Base-by-base conservation (phyloP, 2,329 filamentous ascomycete genomes). In the Macrophomina phaseolina region DNA sequence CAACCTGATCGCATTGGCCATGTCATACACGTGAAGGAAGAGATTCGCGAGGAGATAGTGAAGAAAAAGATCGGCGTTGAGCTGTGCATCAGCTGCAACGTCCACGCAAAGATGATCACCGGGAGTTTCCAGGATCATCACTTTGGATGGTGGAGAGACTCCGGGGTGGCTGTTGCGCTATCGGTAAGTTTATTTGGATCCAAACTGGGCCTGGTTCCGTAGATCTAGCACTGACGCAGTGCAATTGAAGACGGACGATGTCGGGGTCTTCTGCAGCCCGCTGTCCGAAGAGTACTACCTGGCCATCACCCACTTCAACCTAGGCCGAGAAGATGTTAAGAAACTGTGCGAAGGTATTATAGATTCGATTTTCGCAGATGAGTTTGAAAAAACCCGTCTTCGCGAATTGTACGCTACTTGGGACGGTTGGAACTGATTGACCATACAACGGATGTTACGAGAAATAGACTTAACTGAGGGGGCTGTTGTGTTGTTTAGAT, bases 21-120 rank as follows among this genome's bases (percentile, higher is more conserved):
- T 79, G 91, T 93, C 9, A 93, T 94, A 64, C 88, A 92, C 75
- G 89, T 93, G 1, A 85, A 88, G 0, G 84, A 88, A 1, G 78
- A 79, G 32, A 79, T 89, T n/a, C 88, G 85, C 73, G 73, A 77
- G 52, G 83, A 86, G 70, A 91, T 90, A 67, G 76, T 79, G 11
- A 72, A 75, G 53, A 80, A 82, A 12, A 82, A 82, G 1, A 74
- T 94, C 34, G 91, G 90, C 2, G 77, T 95, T 12, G 92, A 95
- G 78, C 75, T 95, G 45, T 95, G 92, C 68, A 79, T 95, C 68
- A 92, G 89, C 70, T 94, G 92, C 77, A 95, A 95, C 72, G 91
- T 95, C 1, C 87, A 90, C 70, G 90, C 90, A 1, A 88, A 87
- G 70, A 88, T 95, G 87, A 88, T 90, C 61, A 79, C 82, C 1